Evolutionary conservation across 1,139 yeast species (phyloP), one percentile per base, ranked within the genome.

Genomic region (Kurtzmaniella quercitrusa): DNA sequence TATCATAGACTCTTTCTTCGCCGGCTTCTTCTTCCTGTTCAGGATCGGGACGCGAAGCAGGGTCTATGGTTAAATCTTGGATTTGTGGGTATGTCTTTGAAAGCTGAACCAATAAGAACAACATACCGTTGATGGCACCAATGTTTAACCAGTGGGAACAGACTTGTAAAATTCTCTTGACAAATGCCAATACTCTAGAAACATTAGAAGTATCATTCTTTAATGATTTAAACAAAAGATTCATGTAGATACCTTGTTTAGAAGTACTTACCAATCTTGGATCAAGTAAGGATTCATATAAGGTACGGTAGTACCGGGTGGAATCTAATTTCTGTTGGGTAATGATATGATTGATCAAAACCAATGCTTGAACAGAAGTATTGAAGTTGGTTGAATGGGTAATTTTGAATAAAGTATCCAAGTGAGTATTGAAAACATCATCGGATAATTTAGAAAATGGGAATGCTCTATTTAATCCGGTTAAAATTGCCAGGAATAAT

Each of bases 391-490:
- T 81, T 18, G 96, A 85, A 62, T 93, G 98, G 2, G 98, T 91
- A 57, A 93, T 91, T 57, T 81, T 81, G 72, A 85, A 94, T 46
- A 93, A 70, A 0, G 95, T 85, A 57, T 89, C 84, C 58, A 91
- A 73, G 65, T 94, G 98, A 49, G 76, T 72, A 50, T 82, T 81
- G 62, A 88, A 91, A 8, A 81, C 77, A 17, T 81, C 82, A 42
- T 81, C 74, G 8, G 95, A 86, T 46, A 94, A 72, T 48, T 80
- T 76, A 1, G 96, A 83, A 60, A 88, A 93, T 46, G 98, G 98
- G 73, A 88, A 91, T 1, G 98, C 94, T 67, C 99, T 85, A 63
- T 94, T 94, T 49, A 93, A 79, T 51, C 99, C 99, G 2, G 98
- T 90, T 51, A 93, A 78, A 48, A 94, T 77, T 17, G 96, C 97